phyloP scores from a whole-genome alignment of 257 asterid genomes.

The Przewalskia tangutica region DNA sequence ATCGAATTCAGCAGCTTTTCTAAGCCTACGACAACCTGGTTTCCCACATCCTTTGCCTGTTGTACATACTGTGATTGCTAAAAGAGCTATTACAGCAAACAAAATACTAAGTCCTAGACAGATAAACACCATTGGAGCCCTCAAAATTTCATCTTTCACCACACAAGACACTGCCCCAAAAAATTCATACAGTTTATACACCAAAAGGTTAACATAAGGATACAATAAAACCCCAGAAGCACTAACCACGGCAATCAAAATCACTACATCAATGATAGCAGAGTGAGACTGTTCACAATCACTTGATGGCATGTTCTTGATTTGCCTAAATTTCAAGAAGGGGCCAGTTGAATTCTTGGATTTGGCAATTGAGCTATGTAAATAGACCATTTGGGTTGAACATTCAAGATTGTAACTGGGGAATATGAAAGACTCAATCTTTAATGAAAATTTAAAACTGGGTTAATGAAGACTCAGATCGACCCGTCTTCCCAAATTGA shows the following conservation, averaged over 20 bases:
- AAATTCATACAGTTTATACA: slow-evolving; percentile 28
- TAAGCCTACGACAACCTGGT: slow-evolving; percentile 31
- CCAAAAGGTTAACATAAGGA: slow-evolving; percentile 41
- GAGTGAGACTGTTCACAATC: slow-evolving; percentile 60
- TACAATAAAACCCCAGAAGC: slow-evolving; percentile 59
- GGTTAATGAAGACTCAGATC: slow-evolving; percentile 8
- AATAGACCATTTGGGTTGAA: slow-evolving; percentile 71
- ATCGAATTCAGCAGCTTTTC: slow-evolving; percentile 46
- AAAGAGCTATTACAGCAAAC: slow-evolving; percentile 44
- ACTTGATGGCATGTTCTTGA: slow-evolving; percentile 16
- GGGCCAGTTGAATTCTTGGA: slow-evolving; percentile 43
- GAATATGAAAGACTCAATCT: slow-evolving; percentile 13
- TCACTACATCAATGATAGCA: slow-evolving; percentile 56
- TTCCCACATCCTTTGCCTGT: slow-evolving; percentile 39
- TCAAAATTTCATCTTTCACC: slow-evolving; percentile 50
- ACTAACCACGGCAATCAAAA: slow-evolving; percentile 60
- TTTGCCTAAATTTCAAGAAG: slow-evolving; percentile 47
- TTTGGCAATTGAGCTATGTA: slow-evolving; percentile 52
- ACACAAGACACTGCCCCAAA: slow-evolving; percentile 39
- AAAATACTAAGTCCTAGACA: slow-evolving; percentile 64
- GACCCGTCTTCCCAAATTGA: slow-evolving; percentile 14
- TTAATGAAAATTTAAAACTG: slow-evolving; percentile 16
- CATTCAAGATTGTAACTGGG: slow-evolving; percentile 4
- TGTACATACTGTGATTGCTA: slow-evolving; percentile 39
- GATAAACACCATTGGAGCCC: slow-evolving; percentile 63